Evolutionary conservation across 179 eudicot species (phyloP).

Genomic region (Silene vulgaris): DNA sequence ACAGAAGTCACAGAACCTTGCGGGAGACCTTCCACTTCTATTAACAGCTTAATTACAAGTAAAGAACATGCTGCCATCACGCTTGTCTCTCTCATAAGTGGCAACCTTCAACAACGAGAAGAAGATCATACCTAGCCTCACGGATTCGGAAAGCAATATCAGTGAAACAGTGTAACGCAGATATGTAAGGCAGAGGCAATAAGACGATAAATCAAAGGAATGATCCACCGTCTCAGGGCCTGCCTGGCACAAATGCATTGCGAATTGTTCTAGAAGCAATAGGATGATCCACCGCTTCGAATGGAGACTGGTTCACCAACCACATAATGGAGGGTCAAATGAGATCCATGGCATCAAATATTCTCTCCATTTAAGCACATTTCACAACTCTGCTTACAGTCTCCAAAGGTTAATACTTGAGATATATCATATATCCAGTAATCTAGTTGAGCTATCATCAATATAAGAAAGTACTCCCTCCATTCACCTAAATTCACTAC

Average conservation of each 20-base stretch:
- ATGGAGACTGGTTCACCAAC: slow-evolving; percentile 21
- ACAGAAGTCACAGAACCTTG: neutral
- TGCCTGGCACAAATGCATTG: slow-evolving; percentile 36
- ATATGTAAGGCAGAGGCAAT: slow-evolving; percentile 26
- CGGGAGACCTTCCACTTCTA: neutral
- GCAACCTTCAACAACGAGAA: slow-evolving; percentile 26
- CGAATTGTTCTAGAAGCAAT: slow-evolving; percentile 27
- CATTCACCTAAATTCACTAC: neutral
- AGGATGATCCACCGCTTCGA: slow-evolving; percentile 29
- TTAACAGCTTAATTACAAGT: slow-evolving; percentile 14
- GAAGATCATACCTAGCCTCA: slow-evolving; percentile 37
- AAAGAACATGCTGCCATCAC: slow-evolving; percentile 17
- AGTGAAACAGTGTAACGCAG: slow-evolving; percentile 31
- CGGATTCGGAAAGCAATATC: slow-evolving; percentile 25
- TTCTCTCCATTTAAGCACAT: slow-evolving; percentile 41
- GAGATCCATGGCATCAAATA: slow-evolving; percentile 33
- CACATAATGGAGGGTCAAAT: slow-evolving; percentile 27
- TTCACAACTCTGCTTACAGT: slow-evolving; percentile 38
- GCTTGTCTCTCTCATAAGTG: slow-evolving; percentile 15
- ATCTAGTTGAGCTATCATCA: slow-evolving; percentile 30
- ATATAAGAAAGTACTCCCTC: slow-evolving; percentile 1
- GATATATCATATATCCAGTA: slow-evolving; percentile 31
- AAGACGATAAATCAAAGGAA: slow-evolving; percentile 34
- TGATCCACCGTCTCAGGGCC: slow-evolving; percentile 41
- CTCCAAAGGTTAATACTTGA: slow-evolving; percentile 29